Percentiles rank a stretch among this genome's conserved stretches.
phyloP scores from a whole-genome alignment of 768 basidiomycete genomes.

The Suillus lakei region DNA sequence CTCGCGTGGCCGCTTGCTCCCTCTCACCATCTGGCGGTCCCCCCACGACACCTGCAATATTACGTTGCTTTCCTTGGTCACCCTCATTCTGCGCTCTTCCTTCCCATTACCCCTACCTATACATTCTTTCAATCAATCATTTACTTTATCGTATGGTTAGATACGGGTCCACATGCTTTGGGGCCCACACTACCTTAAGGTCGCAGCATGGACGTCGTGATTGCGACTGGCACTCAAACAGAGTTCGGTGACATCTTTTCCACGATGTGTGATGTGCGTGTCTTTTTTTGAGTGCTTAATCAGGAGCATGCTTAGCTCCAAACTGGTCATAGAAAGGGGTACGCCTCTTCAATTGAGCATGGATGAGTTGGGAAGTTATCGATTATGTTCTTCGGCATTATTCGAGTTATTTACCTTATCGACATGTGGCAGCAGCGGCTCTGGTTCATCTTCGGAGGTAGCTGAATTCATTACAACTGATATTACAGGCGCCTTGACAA shows the following conservation, averaged over 20 bases:
- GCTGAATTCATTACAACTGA: constrained; percentile 25
- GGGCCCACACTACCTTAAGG: constrained; percentile 45
- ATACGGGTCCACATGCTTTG: not conserved
- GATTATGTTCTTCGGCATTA: constrained; percentile 89
- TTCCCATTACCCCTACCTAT: too few relatives aligned
- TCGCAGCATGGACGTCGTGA: constrained; percentile 83
- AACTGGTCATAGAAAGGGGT: constrained; percentile 79
- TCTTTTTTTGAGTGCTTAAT: not conserved
- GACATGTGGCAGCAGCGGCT: too few relatives aligned
- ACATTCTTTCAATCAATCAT: too few relatives aligned
- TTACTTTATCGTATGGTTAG: too few relatives aligned
- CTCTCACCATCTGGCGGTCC: too few relatives aligned
- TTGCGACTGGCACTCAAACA: constrained; percentile 82
- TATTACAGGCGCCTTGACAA: constrained; percentile 79
- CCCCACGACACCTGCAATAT: too few relatives aligned
- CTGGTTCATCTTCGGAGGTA: constrained; percentile 97
- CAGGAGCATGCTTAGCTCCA: constrained; percentile 1
- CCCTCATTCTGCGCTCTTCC: too few relatives aligned
- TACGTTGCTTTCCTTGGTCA: too few relatives aligned
- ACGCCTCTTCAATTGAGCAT: constrained; percentile 93
- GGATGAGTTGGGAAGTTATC: constrained; percentile 96
- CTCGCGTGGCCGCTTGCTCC: too few relatives aligned
- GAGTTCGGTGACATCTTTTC: constrained; percentile 97
- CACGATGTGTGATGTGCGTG: constrained; percentile 93
- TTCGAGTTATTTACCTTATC: constrained; percentile 96